Percentiles rank a stretch among this genome's conserved stretches.
Evolutionary conservation across 1,139 yeast species (phyloP).

Genomic region (Zhuliangozyma parablackwelliae): DNA sequence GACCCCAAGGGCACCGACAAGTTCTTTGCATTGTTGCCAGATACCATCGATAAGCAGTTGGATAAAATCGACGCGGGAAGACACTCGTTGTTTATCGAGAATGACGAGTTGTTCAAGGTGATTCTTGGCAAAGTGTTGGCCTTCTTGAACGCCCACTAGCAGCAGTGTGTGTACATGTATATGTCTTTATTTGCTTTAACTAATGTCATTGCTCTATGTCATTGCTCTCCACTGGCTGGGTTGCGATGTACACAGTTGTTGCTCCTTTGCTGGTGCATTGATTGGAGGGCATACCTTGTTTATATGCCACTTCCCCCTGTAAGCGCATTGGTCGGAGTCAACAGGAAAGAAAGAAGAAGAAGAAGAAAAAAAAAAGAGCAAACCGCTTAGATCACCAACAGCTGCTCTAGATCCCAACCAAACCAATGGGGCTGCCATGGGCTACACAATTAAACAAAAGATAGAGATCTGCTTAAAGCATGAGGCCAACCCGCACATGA

Average conservation of each 20-base stretch:
- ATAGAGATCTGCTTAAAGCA: conserved; percentile 65
- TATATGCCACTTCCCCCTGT: too few species aligned
- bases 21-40: conserved; percentile 37
- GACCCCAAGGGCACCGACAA: conserved; percentile 49
- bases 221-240: too few species aligned
- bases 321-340: too few species aligned
- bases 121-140: conserved; percentile 30
- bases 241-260: too few species aligned
- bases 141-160: conserved; percentile 29
- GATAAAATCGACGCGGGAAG: conserved; percentile 29
- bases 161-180: neutral
- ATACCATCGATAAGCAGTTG: conserved; percentile 18
- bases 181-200: too few species aligned
- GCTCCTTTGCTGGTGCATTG: too few species aligned
- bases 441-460: conserved; percentile 59
- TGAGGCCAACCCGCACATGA: conserved; percentile 62
- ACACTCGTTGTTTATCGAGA: conserved; percentile 47
- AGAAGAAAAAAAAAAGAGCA: too few species aligned
- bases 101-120: conserved; percentile 28
- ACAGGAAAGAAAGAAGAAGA: too few species aligned
- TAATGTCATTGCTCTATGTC: too few species aligned
- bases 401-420: neutral
- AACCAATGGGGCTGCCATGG: conserved; percentile 27
- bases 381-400: too few species aligned
- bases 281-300: too few species aligned